Evolutionary conservation across 176 grass and related monocot species (phyloP), one percentile per base, ranked within the genome.

Genomic region (Carex myosuroides): DNA sequence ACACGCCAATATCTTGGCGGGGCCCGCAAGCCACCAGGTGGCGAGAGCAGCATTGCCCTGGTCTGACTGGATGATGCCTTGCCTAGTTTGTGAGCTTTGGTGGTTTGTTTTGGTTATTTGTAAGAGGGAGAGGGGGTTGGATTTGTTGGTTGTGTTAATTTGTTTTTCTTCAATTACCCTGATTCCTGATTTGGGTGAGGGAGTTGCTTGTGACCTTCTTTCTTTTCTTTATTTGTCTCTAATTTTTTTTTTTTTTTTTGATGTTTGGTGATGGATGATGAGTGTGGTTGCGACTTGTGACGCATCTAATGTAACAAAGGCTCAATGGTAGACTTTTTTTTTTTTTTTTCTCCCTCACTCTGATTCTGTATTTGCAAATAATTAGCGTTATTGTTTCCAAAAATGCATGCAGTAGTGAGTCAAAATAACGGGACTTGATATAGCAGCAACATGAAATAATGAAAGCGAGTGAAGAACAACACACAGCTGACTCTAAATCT

Each of bases 31-130:
- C 94, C 94, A 0, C 94, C 94, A 2, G 92, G 94, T 55, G 94
- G 94, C 10, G 92, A 94, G 75, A 97, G 92, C 94, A 97, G 94
- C 90, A 97, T 97, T 71, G 88, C 92, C 9, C 84, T 97, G 92
- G 92, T 94, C 82, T 97, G 85, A 91, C 86, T 57, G 59, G 70
- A 85, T 50, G 37, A 39, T 39, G 37, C 37, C 46, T 11, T 50
- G 64, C 64, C 86, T 79, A 84, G 85, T 60, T 77, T 72, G 77
- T 86, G 81, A 86, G 89, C 71, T 59, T 85, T 81, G 81, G 81
- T 85, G 70, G 70, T 35, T 88, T 81, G 73, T 16, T 80, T 81
- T 64, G 24, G 42, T 13, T 86, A 37, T 79, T 80, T 85, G 74
- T 81, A 70, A 83, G 73, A 39, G 86, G 37, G 37, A 39, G 37